Evolutionary conservation across 257 asterid species (phyloP).

Genomic region (Nicotiana benthamiana): DNA sequence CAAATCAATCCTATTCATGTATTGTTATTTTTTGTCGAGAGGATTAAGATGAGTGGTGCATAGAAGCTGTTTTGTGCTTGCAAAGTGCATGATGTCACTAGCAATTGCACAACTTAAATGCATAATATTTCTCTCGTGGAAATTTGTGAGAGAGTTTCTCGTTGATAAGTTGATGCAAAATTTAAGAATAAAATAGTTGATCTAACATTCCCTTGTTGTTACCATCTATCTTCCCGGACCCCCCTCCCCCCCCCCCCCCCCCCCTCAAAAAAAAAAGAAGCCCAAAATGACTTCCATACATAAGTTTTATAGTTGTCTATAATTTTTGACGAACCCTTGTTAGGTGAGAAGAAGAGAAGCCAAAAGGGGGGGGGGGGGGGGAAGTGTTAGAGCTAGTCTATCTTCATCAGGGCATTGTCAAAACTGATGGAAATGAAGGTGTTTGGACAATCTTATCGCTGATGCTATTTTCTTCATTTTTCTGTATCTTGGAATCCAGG

Average conservation of each 20-base stretch:
- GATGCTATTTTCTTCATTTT: not conserved
- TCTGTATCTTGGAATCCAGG: not conserved
- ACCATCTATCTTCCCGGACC: too few species aligned
- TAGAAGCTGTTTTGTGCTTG: not conserved
- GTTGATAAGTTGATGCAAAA: not conserved
- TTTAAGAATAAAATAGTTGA: not conserved
- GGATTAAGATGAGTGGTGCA: not conserved
- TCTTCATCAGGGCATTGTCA: not conserved
- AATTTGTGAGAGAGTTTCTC: not conserved
- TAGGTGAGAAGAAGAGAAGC: not conserved
- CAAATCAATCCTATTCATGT: too few species aligned
- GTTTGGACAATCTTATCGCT: not conserved
- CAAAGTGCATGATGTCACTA: not conserved
- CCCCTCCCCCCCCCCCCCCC: not conserved
- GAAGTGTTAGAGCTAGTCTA: not conserved
- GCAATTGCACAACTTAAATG: not conserved
- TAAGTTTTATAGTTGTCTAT: not conserved
- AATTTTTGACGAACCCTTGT: not conserved
- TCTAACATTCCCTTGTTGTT: not conserved
- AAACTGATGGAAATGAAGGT: not conserved
- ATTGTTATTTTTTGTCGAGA: too few species aligned
- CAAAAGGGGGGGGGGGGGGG: not conserved
- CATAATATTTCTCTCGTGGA: not conserved
- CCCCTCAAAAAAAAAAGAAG: not conserved
- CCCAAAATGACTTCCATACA: too few species aligned